Percentiles rank a stretch among this genome's conserved stretches.
Conservation (phyloP, 2,329 filamentous ascomycete species). For the Ophiostoma sp. region DNA sequence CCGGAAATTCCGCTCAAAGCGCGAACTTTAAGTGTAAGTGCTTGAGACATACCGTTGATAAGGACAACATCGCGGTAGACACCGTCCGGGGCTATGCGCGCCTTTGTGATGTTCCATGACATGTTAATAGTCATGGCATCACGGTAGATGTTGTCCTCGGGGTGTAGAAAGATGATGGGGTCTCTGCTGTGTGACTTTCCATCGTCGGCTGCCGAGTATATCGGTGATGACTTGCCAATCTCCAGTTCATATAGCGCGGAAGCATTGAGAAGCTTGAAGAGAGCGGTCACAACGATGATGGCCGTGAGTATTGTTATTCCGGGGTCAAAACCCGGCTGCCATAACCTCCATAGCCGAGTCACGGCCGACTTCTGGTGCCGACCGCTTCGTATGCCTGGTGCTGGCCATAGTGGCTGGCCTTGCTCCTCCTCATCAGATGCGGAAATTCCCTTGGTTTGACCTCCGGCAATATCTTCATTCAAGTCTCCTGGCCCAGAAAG, state of each 20-base stretch:
- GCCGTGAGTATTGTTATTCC: neutral
- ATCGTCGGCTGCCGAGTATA: neutral
- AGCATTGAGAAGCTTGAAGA: neutral
- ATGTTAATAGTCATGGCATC: constrained; percentile 32
- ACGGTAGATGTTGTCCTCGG: constrained; percentile 39
- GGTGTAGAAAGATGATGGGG: constrained; percentile 32
- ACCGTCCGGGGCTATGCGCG: constrained; percentile 41
- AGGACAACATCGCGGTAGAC: constrained; percentile 46
- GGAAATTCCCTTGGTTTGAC: neutral
- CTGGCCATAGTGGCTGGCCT: neutral
- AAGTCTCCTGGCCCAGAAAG: neutral
- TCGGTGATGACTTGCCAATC: too few species aligned
- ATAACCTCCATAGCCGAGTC: neutral
- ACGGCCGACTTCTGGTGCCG: neutral
- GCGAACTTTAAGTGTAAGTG: neutral
- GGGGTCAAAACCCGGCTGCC: neutral
- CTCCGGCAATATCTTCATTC: too few species aligned
- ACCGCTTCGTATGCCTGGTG: neutral
- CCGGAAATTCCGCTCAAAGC: constrained; percentile 36
- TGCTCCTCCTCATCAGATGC: neutral
- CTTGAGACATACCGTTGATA: constrained; percentile 40
- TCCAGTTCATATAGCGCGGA: neutral
- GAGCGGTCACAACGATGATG: neutral
- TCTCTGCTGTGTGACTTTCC: neutral
- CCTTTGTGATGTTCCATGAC: constrained; percentile 40